These are phyloP conservation scores for Penicillium nordicum DNA, from an alignment of 2,329 filamentous ascomycete genomes.

Conservation along the genomic window DNA sequence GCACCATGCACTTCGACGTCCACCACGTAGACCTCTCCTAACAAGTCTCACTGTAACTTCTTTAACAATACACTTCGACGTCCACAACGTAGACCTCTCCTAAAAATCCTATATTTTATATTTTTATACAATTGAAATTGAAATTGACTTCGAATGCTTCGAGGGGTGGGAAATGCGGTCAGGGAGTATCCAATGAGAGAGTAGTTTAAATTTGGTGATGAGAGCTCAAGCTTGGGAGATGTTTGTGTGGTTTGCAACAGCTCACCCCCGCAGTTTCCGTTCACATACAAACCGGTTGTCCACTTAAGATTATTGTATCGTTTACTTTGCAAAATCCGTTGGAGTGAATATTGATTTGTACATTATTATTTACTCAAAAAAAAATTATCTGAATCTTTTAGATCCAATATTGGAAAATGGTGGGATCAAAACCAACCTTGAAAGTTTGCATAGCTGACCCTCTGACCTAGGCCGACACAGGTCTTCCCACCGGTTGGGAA, in stretches of 20 bases:
- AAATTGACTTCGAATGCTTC: too few relatives aligned
- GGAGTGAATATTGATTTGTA: neutral
- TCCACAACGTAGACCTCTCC: too few relatives aligned
- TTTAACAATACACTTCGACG: too few relatives aligned
- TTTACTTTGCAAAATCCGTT: neutral
- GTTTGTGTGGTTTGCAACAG: conserved; percentile 13
- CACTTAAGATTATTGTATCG: neutral
- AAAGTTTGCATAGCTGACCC: neutral
- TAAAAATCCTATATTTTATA: too few relatives aligned
- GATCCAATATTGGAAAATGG: conserved; percentile 9
- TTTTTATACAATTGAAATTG: too few relatives aligned
- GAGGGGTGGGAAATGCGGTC: too few relatives aligned
- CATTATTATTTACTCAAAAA: neutral
- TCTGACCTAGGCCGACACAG: conserved; percentile 61
- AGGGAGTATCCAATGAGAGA: too few relatives aligned
- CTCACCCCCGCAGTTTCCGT: conserved; percentile 31
- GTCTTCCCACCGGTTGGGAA: conserved; percentile 85
- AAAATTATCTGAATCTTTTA: neutral
- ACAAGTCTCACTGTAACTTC: too few relatives aligned
- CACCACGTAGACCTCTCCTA: too few relatives aligned
- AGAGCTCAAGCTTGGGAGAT: conserved; percentile 5
- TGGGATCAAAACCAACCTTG: neutral
- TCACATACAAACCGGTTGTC: neutral
- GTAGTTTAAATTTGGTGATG: neutral
- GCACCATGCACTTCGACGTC: too few relatives aligned